Percentiles rank a stretch among this genome's conserved stretches.
Conservation (phyloP, 148 eudicot species). For the Chenopodium album region DNA sequence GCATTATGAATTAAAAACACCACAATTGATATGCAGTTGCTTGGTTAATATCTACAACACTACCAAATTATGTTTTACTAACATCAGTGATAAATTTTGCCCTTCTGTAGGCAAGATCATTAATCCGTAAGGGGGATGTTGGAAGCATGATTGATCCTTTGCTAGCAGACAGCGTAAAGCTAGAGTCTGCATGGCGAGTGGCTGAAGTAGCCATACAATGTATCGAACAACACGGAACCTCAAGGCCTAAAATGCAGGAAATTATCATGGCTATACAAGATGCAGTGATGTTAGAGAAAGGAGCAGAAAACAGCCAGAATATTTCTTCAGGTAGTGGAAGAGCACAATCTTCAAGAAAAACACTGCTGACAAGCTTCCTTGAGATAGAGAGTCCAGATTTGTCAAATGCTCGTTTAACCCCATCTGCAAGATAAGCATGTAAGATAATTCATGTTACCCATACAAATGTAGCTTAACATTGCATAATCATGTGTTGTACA, state of each 20-base stretch:
- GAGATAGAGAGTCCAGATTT: conserved; percentile 84
- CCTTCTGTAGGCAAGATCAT: conserved; percentile 71
- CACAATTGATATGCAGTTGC: not conserved
- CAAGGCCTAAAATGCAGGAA: conserved; percentile 93
- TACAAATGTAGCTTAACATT: conserved; percentile 6
- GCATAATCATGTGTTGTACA: not conserved
- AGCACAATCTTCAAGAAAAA: conserved; percentile 68
- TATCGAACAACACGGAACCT: conserved; percentile 57
- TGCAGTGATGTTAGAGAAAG: conserved; percentile 78
- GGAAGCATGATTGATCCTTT: conserved; percentile 80
- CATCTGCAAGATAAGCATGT: conserved; percentile 69
- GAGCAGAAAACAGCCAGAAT: conserved; percentile 43
- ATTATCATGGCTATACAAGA: conserved; percentile 84
- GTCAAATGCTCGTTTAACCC: conserved; percentile 53
- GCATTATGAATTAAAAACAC: not conserved
- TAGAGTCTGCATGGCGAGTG: conserved; percentile 90
- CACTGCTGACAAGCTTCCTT: conserved; percentile 85
- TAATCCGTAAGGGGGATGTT: conserved; percentile 88
- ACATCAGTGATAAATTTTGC: not conserved
- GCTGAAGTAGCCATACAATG: conserved; percentile 94
- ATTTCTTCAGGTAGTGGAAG: conserved; percentile 50
- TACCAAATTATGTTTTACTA: not conserved
- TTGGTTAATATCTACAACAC: not conserved
- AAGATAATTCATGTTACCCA: not conserved
- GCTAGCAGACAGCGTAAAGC: conserved; percentile 48